phyloP scores from a whole-genome alignment of 2,329 filamentous ascomycete genomes.

The Verticillium nonalfalfae region DNA sequence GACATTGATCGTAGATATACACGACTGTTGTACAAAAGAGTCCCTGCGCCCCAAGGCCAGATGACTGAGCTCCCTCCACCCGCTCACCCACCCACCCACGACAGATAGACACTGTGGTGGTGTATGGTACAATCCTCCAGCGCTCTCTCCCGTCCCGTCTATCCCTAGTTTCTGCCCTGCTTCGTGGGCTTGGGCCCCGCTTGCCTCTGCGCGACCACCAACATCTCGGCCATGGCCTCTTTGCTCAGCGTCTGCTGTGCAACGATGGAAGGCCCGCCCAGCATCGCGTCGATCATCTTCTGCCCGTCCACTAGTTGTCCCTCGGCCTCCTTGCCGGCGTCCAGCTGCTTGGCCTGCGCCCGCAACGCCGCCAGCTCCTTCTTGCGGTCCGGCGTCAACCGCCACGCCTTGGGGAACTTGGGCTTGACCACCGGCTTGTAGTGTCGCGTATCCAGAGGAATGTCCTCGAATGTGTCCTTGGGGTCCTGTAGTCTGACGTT shows the following conservation, averaged over 20 bases:
- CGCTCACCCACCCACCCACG: not conserved
- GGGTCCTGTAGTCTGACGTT: slow-evolving; percentile 44
- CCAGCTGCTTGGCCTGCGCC: slow-evolving; percentile 40
- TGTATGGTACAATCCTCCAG: not conserved
- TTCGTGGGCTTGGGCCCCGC: slow-evolving; percentile 1
- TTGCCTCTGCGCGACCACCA: slow-evolving; percentile 12
- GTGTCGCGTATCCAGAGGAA: slow-evolving; percentile 86
- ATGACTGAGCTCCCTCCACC: not conserved
- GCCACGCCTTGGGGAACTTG: slow-evolving; percentile 78
- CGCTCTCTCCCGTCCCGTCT: not conserved
- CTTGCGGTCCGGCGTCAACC: slow-evolving; percentile 64
- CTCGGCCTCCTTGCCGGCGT: slow-evolving; percentile 45
- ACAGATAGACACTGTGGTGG: not conserved
- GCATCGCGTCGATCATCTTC: slow-evolving; percentile 35
- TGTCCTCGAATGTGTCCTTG: slow-evolving; percentile 76
- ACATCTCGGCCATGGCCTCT: slow-evolving; percentile 22
- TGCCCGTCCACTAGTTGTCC: slow-evolving; percentile 55
- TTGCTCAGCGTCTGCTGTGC: slow-evolving; percentile 14
- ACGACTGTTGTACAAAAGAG: slow-evolving; percentile 1
- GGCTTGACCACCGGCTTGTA: slow-evolving; percentile 62
- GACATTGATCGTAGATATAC: not conserved
- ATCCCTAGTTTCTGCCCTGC: not conserved
- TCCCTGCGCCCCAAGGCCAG: not conserved
- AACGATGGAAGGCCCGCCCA: slow-evolving; percentile 14
- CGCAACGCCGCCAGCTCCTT: slow-evolving; percentile 59